Evolutionary conservation across 257 asterid genomes (phyloP).

Genomic region (Solanum virginianum): DNA sequence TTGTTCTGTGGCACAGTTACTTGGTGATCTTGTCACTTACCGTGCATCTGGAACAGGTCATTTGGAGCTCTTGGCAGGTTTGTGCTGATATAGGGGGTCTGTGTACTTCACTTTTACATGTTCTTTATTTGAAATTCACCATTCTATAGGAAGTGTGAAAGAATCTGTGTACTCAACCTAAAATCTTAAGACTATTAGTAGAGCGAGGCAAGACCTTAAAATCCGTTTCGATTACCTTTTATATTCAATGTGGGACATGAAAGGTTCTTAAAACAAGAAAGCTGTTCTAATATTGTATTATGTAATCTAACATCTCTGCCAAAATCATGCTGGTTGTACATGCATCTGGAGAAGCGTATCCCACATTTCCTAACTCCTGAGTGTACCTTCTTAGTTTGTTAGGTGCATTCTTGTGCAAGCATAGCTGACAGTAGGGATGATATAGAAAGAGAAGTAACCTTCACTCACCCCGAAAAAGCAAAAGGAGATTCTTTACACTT

Average conservation of each 20-base stretch:
- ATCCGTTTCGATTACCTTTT: neutral
- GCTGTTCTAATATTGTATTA: neutral
- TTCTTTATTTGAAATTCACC: neutral
- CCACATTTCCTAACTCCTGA: neutral
- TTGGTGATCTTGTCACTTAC: constrained; percentile 21
- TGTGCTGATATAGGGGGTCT: neutral
- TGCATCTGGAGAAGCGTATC: neutral
- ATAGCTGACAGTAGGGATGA: neutral
- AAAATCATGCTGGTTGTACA: neutral
- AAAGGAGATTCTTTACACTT: neutral
- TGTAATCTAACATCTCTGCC: neutral
- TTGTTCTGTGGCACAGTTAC: constrained; percentile 17
- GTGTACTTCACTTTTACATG: neutral
- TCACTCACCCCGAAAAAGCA: neutral
- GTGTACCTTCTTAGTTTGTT: neutral
- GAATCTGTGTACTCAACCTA: neutral
- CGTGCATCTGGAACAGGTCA: constrained; percentile 21
- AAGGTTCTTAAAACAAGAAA: neutral
- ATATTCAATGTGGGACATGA: neutral
- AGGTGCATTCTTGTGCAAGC: neutral
- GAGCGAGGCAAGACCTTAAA: neutral
- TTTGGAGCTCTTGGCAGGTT: constrained; percentile 23
- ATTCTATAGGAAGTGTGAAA: neutral
- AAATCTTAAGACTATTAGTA: neutral
- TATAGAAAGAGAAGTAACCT: neutral